These are phyloP conservation scores for Citropsis articulata DNA, from an alignment of 345 rosid species.

Conservation along the genomic window DNA sequence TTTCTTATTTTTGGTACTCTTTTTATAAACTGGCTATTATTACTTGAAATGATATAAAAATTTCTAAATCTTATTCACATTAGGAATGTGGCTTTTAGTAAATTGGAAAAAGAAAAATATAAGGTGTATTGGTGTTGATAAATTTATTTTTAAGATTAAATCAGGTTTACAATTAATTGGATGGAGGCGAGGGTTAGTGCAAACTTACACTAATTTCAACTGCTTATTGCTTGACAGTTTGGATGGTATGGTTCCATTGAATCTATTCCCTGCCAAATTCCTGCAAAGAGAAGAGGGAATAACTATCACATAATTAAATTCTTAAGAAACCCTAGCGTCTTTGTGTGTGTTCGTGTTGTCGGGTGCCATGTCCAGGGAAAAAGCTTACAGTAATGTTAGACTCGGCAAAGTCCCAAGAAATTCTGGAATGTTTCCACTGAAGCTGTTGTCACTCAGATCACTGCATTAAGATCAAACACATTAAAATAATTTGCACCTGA, in stretches of 20 bases:
- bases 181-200: too few relatives aligned
- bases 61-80: too few relatives aligned
- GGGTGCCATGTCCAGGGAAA: background rate
- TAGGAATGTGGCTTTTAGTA: too few relatives aligned
- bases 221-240: conserved; percentile 17
- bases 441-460: conserved; percentile 20
- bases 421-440: conserved; percentile 22
- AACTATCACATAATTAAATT: background rate
- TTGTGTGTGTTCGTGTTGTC: too few relatives aligned
- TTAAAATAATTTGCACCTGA: too few relatives aligned
- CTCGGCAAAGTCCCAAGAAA: conserved; percentile 21
- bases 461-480: conserved; percentile 2
- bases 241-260: conserved; percentile 21
- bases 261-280: conserved; percentile 18
- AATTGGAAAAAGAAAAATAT: background rate
- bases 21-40: too few relatives aligned
- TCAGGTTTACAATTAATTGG: background rate
- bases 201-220: conserved; percentile 16
- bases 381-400: conserved; percentile 19
- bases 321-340: background rate
- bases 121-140: background rate
- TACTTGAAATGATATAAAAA: too few relatives aligned
- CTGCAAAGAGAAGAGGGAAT: background rate
- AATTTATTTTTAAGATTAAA: background rate
- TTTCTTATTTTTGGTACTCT: too few relatives aligned